Evolutionary conservation across 176 grass and related monocot genomes (phyloP).

Genomic region (Triticum dicoccoides): DNA sequence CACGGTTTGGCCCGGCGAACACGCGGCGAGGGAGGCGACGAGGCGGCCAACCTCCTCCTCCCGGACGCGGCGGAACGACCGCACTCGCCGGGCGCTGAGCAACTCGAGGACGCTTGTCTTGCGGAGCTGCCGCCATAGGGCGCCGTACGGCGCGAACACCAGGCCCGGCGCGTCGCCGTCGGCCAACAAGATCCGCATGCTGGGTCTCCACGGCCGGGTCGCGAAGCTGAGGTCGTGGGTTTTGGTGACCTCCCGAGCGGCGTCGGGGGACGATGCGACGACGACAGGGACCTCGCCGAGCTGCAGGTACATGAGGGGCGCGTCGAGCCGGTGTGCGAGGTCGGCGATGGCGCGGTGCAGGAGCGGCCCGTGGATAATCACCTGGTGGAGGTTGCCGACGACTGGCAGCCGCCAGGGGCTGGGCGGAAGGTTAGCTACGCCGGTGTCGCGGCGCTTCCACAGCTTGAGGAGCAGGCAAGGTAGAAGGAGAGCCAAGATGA

Average conservation of each 20-base stretch:
- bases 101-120: background rate
- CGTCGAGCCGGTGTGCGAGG: background rate
- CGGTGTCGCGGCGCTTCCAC: background rate
- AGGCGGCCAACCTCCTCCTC: background rate
- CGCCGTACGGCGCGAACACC: background rate
- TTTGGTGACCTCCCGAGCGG: conserved; percentile 24
- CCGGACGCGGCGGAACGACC: background rate
- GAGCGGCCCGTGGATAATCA: background rate
- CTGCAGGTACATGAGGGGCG: conserved; percentile 29
- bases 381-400: conserved; percentile 42
- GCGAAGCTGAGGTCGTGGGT: conserved; percentile 39
- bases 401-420: conserved; percentile 35
- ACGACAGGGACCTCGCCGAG: conserved; percentile 22
- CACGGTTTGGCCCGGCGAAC: background rate
- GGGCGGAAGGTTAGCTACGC: background rate
- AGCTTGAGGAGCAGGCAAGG: background rate
- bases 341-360: conserved; percentile 9
- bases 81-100: conserved; percentile 2
- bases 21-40: background rate
- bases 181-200: background rate
- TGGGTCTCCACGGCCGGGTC: background rate
- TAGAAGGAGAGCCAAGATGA: background rate
- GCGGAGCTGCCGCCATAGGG: conserved; percentile 4
- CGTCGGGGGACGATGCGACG: background rate
- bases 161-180: background rate